These are phyloP conservation scores for Microcos paniculata DNA, from an alignment of 345 rosid species.

Conservation along the genomic window DNA sequence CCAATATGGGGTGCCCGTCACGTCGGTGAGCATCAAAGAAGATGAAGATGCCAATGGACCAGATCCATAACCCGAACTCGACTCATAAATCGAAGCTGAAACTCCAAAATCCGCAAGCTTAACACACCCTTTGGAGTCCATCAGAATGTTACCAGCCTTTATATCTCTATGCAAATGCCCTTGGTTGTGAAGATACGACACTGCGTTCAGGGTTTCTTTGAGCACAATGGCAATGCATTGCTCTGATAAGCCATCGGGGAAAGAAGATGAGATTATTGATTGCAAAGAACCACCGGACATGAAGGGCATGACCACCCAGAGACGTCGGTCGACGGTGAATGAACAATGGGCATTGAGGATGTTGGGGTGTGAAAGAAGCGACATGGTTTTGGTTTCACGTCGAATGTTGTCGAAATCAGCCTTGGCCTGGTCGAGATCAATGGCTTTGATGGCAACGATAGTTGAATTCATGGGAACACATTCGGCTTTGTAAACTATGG, in stretches of 20 bases:
- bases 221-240: constrained; percentile 72
- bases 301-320: constrained; percentile 97
- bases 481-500: constrained; percentile 70
- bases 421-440: constrained; percentile 67
- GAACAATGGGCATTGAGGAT: constrained; percentile 81
- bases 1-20: constrained; percentile 89
- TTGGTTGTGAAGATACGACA: constrained; percentile 72
- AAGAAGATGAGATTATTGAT: constrained; percentile 65
- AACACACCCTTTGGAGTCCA: constrained; percentile 63
- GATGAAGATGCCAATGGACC: constrained; percentile 27
- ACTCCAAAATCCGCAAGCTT: constrained; percentile 92
- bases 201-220: constrained; percentile 63
- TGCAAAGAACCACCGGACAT: constrained; percentile 88
- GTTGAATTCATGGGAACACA: constrained; percentile 60
- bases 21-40: constrained; percentile 52
- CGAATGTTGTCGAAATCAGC: constrained; percentile 67
- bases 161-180: constrained; percentile 82
- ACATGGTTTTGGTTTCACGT: constrained; percentile 75
- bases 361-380: constrained; percentile 78
- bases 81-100: constrained; percentile 75
- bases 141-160: constrained; percentile 76
- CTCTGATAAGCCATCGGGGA: constrained; percentile 68
- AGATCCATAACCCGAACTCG: constrained; percentile 21
- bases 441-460: constrained; percentile 78
- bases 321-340: constrained; percentile 68